These are phyloP conservation scores for Lepidium didymum DNA, from an alignment of 345 rosid genomes.

Conservation along the genomic window DNA sequence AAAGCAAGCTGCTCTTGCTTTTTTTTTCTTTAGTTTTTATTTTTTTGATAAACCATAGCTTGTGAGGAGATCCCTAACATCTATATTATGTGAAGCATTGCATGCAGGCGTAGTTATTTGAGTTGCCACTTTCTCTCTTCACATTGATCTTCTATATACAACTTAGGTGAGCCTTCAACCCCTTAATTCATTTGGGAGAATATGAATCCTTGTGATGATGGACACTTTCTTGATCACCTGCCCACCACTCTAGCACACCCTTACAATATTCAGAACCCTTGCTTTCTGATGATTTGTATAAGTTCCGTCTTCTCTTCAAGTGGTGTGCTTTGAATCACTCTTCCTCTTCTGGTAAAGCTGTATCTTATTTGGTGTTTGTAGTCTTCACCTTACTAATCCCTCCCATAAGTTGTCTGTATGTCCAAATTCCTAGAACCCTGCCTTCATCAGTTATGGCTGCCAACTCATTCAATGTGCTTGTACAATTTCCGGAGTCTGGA, in stretches of 20 bases:
- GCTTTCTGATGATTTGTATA: constrained; percentile 39
- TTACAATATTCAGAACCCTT: constrained; percentile 35
- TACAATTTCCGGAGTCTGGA: constrained; percentile 63
- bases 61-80: constrained; percentile 1
- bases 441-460: constrained; percentile 25
- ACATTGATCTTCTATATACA: background rate
- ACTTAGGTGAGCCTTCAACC: background rate
- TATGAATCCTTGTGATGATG: constrained; percentile 18
- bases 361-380: constrained; percentile 43
- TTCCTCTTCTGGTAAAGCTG: constrained; percentile 35
- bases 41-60: background rate
- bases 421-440: constrained; percentile 21
- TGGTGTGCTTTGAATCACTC: constrained; percentile 75
- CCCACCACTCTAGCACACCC: constrained; percentile 12
- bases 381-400: constrained; percentile 46
- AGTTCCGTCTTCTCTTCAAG: constrained; percentile 49
- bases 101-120: constrained; percentile 12
- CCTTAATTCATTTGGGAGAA: background rate
- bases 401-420: constrained; percentile 28
- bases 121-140: background rate
- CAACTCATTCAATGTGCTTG: constrained; percentile 46
- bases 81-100: background rate
- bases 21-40: background rate
- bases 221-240: constrained; percentile 7
- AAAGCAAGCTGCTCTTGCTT: background rate